Conservation (phyloP, 1,284 basidiomycete species). For the Leccinum angustisporum region DNA sequence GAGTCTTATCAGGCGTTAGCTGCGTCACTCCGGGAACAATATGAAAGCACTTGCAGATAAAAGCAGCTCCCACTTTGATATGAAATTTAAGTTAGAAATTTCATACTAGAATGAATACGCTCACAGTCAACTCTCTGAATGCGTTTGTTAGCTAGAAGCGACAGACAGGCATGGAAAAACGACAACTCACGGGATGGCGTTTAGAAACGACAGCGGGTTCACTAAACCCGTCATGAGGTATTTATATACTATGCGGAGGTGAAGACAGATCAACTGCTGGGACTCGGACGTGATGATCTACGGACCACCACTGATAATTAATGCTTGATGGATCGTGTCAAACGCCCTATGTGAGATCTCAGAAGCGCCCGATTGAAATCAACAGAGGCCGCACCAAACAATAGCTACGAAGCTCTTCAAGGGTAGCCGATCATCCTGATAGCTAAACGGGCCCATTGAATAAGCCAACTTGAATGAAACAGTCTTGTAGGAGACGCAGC, state of each 20-base stretch:
- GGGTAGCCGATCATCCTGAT: constrained; percentile 1
- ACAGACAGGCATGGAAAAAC: no score
- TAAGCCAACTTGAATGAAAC: not conserved
- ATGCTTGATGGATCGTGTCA: constrained; percentile 4
- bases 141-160: not conserved
- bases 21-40: not conserved
- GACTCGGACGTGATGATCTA: not conserved
- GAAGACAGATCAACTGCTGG: not conserved
- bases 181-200: constrained; percentile 1
- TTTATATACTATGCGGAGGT: constrained; percentile 1
- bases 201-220: not conserved
- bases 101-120: not conserved
- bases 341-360: not conserved
- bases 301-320: constrained; percentile 7
- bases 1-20: not conserved
- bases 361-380: not conserved
- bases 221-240: constrained; percentile 2
- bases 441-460: not conserved
- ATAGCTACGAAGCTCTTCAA: constrained; percentile 1
- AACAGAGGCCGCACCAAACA: not conserved
- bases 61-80: constrained; percentile 2
- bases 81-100: not conserved
- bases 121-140: constrained; percentile 1
- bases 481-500: not conserved
- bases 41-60: not conserved